phyloP scores from a whole-genome alignment of 345 rosid genomes.

The Arabidopsis arenosa region DNA sequence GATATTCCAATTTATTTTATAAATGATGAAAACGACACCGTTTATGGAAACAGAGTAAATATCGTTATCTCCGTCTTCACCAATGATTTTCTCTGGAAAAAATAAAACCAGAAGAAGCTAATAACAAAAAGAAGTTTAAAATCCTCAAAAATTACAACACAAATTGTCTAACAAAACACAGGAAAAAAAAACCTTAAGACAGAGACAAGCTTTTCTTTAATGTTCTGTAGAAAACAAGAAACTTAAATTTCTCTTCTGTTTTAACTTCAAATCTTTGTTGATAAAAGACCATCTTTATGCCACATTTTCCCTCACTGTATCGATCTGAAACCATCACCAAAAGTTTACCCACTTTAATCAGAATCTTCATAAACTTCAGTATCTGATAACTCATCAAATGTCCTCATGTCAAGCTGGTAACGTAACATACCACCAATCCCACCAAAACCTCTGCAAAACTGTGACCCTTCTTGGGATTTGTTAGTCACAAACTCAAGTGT shows the following conservation, averaged over 20 bases:
- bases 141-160: slow-evolving; percentile 42
- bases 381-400: slow-evolving; percentile 81
- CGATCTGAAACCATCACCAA: slow-evolving; percentile 27
- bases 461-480: slow-evolving; percentile 94
- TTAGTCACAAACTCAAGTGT: slow-evolving; percentile 85
- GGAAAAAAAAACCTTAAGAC: slow-evolving; percentile 7
- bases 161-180: slow-evolving; percentile 37
- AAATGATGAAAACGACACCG: slow-evolving; percentile 5
- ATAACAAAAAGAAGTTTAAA: not conserved
- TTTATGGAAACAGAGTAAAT: not conserved
- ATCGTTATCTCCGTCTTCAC: not conserved
- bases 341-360: slow-evolving; percentile 51
- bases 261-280: slow-evolving; percentile 1
- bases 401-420: slow-evolving; percentile 87
- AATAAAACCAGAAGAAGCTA: slow-evolving; percentile 10
- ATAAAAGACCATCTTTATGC: not conserved
- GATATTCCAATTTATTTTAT: slow-evolving; percentile 8
- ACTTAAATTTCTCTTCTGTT: slow-evolving; percentile 6
- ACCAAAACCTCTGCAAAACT: slow-evolving; percentile 92
- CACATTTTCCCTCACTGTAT: slow-evolving; percentile 32
- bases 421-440: slow-evolving; percentile 95
- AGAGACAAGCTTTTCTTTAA: slow-evolving; percentile 22
- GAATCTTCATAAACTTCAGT: slow-evolving; percentile 77
- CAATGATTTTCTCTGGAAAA: not conserved
- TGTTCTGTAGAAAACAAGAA: slow-evolving; percentile 26